Base-by-base conservation (phyloP, 1,284 basidiomycete species). In the Takashimella tepidaria region DNA sequence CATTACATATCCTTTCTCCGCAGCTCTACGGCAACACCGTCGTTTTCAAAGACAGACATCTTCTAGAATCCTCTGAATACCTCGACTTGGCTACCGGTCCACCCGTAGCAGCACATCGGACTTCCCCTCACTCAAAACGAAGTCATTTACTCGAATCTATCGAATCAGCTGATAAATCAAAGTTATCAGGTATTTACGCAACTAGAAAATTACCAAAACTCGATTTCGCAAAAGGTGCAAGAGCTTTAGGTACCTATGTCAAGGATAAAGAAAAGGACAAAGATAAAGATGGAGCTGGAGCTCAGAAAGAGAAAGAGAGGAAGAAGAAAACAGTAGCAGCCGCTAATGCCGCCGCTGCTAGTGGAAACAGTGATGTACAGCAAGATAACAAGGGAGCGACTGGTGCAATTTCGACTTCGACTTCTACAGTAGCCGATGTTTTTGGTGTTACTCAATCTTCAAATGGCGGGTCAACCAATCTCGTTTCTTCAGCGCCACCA, bases 11-110 rank as follows among this genome's bases (percentile, higher is more conserved):
- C n/a, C 24, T 20, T n/a, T 31, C 20, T 4, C 2, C 21, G 4
- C 65, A 75, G 56, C 61, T 70, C 12, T 78, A 76, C 54, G 77
- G 77, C 26, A 74, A 75, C 51, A 62, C 71, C 0, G 69, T 78
- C 23, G 68, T 76, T 5, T 79, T 78, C 74, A 79, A 78, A 57
- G 79, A 80, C 57, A 68, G 76, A 12, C 65, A 58, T 8, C 59
- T 79, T 8, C 69, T 80, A 22, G 68, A 72, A 44, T 65, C 68
- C 13, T 72, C 75, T 54, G 78, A 78, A 53, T 75, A 76, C 52
- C 73, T 80, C 26, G 79, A 80, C 53, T 64, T 80, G 3, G 77
- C 78, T 2, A 57, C 70, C 23, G 78, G 79, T 1, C 75, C 75
- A 5, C 78, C 78, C 1, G 62, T 76, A 3, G 67, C 74, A 21